phyloP scores from a whole-genome alignment of 2,329 filamentous ascomycete species.

The Colletotrichum sp. region DNA sequence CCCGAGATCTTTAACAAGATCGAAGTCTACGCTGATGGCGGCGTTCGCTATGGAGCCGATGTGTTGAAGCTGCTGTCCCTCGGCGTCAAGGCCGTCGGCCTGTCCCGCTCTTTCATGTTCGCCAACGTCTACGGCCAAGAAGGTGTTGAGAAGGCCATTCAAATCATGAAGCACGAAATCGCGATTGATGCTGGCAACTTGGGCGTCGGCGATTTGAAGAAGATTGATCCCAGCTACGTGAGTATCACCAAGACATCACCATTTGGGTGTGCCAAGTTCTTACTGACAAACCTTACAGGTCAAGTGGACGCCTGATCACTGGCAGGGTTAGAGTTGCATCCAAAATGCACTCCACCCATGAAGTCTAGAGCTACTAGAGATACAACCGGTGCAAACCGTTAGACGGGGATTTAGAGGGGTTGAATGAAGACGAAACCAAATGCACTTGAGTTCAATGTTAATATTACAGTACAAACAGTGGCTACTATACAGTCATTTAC shows the following conservation, averaged over 20 bases:
- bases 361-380: background rate
- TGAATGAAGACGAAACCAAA: no score
- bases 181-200: slow-evolving; percentile 47
- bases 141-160: slow-evolving; percentile 49
- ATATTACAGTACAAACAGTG: no score
- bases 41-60: slow-evolving; percentile 47
- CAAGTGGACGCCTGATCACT: background rate
- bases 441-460: no score
- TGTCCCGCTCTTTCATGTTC: slow-evolving; percentile 59
- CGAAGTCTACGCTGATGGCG: slow-evolving; percentile 46
- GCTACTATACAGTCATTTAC: no score
- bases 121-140: slow-evolving; percentile 55
- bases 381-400: background rate
- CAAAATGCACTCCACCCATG: background rate
- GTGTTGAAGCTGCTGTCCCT: slow-evolving; percentile 46
- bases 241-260: background rate
- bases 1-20: slow-evolving; percentile 43
- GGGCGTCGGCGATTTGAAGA: slow-evolving; percentile 42
- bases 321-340: background rate
- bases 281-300: background rate
- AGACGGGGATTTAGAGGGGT: background rate
- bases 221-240: slow-evolving; percentile 31
- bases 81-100: slow-evolving; percentile 47
- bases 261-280: no score
- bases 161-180: slow-evolving; percentile 56